A percentile compares a stretch with the other conserved stretches of the same genome.
Evolutionary conservation across 2,329 filamentous ascomycete genomes (phyloP).

Genomic region (Elsinoe fawcettii): DNA sequence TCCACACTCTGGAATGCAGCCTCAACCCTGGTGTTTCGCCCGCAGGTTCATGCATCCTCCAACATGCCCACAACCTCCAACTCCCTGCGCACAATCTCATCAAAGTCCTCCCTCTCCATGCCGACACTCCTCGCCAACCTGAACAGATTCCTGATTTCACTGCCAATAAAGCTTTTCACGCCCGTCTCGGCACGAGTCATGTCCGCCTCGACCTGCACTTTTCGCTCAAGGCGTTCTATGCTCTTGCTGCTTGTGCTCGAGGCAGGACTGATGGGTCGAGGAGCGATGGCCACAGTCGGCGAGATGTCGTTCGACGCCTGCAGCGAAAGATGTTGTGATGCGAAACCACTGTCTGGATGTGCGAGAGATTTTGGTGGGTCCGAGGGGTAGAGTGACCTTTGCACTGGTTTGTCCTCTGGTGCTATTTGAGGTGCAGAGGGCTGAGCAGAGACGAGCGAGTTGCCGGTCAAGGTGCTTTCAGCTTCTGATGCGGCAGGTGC

Average conservation of each 20-base stretch:
- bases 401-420: not conserved
- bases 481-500: slow-evolving; percentile 40
- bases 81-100: slow-evolving; percentile 62
- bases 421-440: slow-evolving; percentile 9
- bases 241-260: slow-evolving; percentile 29
- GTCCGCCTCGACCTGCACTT: slow-evolving; percentile 22
- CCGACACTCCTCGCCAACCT: slow-evolving; percentile 61
- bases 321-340: slow-evolving; percentile 26
- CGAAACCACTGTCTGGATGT: slow-evolving; percentile 22
- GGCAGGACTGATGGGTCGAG: slow-evolving; percentile 42
- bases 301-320: slow-evolving; percentile 46
- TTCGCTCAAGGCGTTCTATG: slow-evolving; percentile 52
- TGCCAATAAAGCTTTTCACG: slow-evolving; percentile 70
- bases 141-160: slow-evolving; percentile 69
- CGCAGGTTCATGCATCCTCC: slow-evolving; percentile 39
- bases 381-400: slow-evolving; percentile 21
- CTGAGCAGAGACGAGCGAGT: slow-evolving; percentile 33
- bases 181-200: slow-evolving; percentile 59
- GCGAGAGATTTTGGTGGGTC: slow-evolving; percentile 21
- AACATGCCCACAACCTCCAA: slow-evolving; percentile 62
- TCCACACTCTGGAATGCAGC: not conserved
- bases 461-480: slow-evolving; percentile 48
- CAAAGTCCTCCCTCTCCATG: slow-evolving; percentile 68
- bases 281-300: slow-evolving; percentile 40
- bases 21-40: no score